Evolutionary conservation across 257 asterid genomes (phyloP), one percentile per base, ranked within the genome.

Genomic region (Plantago major): DNA sequence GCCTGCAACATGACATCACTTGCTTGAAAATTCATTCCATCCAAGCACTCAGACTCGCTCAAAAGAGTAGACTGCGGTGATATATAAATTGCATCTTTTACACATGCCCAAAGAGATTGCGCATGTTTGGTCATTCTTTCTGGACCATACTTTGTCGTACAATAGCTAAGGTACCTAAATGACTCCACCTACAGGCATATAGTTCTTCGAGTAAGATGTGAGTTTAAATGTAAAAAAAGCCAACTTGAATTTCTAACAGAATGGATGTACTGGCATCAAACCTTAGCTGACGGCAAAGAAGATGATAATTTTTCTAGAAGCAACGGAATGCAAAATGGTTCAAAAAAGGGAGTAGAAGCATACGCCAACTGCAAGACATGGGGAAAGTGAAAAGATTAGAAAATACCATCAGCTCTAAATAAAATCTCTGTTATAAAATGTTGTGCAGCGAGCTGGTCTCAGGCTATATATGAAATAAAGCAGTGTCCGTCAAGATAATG

Each of bases 291-390:
- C 16, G 84, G 89, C 69, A 93, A 79, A 63, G 94, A 80, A 56
- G 99, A 89, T 57, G 99, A 80, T 46, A 93, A 76, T 70, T 93
- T 93, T 51, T 86, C 97, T 46, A 87, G 84, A 66, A 93, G 95
- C 83, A 93, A 74, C 0, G 97, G 96, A 56, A 93, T 71, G 55
- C 74, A 70, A 63, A 77, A 83, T 43, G 97, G 96, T 73, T 89
- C 99, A 62, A 87, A 93, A 64, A 74, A 68, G 68, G 94, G 94
- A 10, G 97, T 78, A 28, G 96, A 80, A 66, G 88, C 97, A 84
- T 81, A 89, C 47, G 97, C 94, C 81, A 80, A 67, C 99, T 93
- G 90, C 63, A 86, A 77, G 59, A 76, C 61, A 76, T 61, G 55
- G 68, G 66, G 58, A 69, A 22, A 46, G 65, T 45, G 73, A 67